Evolutionary conservation across 2,329 filamentous ascomycete genomes (phyloP).

Genomic region (Claviceps arundinis): DNA sequence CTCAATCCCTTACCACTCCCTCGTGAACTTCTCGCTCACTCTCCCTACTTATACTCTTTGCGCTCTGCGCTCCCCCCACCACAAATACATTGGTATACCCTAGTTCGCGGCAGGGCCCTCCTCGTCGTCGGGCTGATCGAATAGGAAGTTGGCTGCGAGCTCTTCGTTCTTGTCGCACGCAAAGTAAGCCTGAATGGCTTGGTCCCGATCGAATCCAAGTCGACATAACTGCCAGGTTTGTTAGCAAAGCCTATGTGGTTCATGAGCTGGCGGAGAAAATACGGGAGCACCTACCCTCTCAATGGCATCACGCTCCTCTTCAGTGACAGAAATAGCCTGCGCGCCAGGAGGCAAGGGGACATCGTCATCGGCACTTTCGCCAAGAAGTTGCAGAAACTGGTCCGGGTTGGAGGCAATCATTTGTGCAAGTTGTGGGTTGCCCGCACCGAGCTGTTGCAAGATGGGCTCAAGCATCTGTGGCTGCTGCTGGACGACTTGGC

Average conservation of each 20-base stretch:
- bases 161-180: slow-evolving; percentile 99
- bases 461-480: slow-evolving; percentile 98
- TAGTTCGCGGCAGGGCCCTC: slow-evolving; percentile 37
- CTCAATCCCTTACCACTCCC: too few species aligned
- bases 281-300: slow-evolving; percentile 55
- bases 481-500: slow-evolving; percentile 93
- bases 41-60: neutral
- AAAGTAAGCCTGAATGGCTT: slow-evolving; percentile 96
- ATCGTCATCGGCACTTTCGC: slow-evolving; percentile 78
- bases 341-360: slow-evolving; percentile 75
- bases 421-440: slow-evolving; percentile 87
- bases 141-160: slow-evolving; percentile 92
- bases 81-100: slow-evolving; percentile 7
- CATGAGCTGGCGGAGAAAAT: neutral
- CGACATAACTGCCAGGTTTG: slow-evolving; percentile 57
- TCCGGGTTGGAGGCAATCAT: slow-evolving; percentile 87
- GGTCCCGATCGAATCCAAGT: slow-evolving; percentile 82
- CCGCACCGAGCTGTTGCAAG: slow-evolving; percentile 84
- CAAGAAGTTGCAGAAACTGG: slow-evolving; percentile 79
- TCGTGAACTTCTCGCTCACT: neutral
- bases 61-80: neutral
- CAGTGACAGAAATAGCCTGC: slow-evolving; percentile 80
- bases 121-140: slow-evolving; percentile 88
- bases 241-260: neutral
- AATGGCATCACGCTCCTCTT: slow-evolving; percentile 93